phyloP scores from a whole-genome alignment of 106 monocot species.

The Acorus gramineus region DNA sequence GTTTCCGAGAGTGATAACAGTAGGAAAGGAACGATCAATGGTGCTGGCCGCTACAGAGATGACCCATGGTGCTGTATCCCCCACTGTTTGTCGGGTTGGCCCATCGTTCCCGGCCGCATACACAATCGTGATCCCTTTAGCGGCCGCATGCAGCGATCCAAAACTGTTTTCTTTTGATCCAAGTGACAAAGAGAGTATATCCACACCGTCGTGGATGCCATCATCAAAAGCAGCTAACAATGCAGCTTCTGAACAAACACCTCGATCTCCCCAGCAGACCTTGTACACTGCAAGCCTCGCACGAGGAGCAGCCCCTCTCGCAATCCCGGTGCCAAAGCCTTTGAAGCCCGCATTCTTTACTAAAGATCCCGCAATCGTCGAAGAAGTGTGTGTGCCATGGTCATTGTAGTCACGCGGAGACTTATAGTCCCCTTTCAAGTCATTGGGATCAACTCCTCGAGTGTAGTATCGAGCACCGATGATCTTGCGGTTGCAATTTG shows the following conservation, averaged over 20 bases:
- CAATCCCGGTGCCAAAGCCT: constrained; percentile 14
- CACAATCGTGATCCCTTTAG: constrained; percentile 30
- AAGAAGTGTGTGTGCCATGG: constrained; percentile 55
- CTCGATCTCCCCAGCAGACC: constrained; percentile 16
- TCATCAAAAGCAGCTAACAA: constrained; percentile 34
- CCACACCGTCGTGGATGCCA: constrained; percentile 57
- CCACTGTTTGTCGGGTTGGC: constrained; percentile 4
- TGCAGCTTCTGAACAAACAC: constrained; percentile 1
- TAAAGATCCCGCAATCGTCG: constrained; percentile 15
- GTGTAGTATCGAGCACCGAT: constrained; percentile 34
- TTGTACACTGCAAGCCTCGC: constrained; percentile 48
- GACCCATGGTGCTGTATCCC: constrained; percentile 24
- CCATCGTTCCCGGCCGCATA: constrained; percentile 25
- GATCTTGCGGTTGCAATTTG: constrained; percentile 27
- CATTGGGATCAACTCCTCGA: neutral
- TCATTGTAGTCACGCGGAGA: constrained; percentile 21
- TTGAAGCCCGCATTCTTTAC: constrained; percentile 14
- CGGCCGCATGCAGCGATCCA: constrained; percentile 22
- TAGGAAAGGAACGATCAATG: constrained; percentile 33
- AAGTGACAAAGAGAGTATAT: constrained; percentile 38
- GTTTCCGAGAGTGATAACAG: constrained; percentile 29
- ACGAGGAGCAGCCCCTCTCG: constrained; percentile 30
- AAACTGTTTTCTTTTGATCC: neutral
- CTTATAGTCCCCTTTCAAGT: constrained; percentile 10
- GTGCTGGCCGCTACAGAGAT: constrained; percentile 31